Evolutionary conservation across 805 yeast genomes (phyloP).

Genomic region (Komagataella pastoris): DNA sequence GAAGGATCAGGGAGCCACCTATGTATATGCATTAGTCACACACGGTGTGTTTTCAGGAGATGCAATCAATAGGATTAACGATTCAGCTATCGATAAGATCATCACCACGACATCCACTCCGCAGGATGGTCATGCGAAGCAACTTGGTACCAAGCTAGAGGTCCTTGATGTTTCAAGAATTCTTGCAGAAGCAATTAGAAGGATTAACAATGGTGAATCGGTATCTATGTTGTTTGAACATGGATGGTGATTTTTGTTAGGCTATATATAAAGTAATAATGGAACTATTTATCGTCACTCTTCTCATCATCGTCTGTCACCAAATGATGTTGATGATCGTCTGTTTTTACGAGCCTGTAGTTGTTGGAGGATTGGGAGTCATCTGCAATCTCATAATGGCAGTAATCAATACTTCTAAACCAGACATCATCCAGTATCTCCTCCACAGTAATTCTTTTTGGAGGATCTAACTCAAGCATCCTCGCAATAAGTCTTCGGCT

Average conservation of each 20-base stretch:
- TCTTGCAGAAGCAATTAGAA: slow-evolving; percentile 88
- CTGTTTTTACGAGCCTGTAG: slow-evolving; percentile 13
- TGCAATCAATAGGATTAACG: slow-evolving; percentile 59
- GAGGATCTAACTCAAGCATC: slow-evolving; percentile 55
- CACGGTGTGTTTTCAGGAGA: slow-evolving; percentile 93
- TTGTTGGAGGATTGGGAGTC: slow-evolving; percentile 5
- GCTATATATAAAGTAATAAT: background rate
- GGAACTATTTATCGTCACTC: background rate
- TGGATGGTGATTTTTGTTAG: slow-evolving; percentile 30
- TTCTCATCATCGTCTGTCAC: slow-evolving; percentile 50
- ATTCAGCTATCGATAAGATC: slow-evolving; percentile 65
- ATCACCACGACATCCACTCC: slow-evolving; percentile 90
- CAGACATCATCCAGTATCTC: slow-evolving; percentile 47
- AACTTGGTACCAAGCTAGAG: slow-evolving; percentile 50
- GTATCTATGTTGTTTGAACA: slow-evolving; percentile 89
- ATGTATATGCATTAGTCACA: slow-evolving; percentile 78
- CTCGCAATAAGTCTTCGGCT: slow-evolving; percentile 45
- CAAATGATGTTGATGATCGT: slow-evolving; percentile 51
- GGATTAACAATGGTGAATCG: slow-evolving; percentile 95
- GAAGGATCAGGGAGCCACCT: slow-evolving; percentile 85
- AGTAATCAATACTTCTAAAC: slow-evolving; percentile 39
- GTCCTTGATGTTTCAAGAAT: slow-evolving; percentile 80
- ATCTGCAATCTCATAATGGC: slow-evolving; percentile 22
- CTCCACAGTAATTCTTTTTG: slow-evolving; percentile 41
- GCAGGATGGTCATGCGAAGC: slow-evolving; percentile 44